These are phyloP conservation scores for Halocafeteria seosinensis DNA, from an alignment of 108 stramenopile genomes.

Conservation along the genomic window DNA sequence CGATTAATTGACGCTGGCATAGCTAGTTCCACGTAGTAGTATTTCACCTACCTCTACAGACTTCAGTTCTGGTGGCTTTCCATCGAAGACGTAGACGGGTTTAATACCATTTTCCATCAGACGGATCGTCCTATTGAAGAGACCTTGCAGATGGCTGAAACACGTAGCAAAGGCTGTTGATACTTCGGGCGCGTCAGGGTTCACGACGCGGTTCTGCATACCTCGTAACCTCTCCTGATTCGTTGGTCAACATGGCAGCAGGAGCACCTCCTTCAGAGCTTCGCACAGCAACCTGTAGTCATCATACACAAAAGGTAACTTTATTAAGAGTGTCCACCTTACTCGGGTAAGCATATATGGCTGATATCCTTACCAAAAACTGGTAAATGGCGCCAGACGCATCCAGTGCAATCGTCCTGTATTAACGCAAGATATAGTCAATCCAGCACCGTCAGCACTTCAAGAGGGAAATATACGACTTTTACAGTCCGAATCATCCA, in stretches of 20 bases:
- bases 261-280: constrained; percentile 8
- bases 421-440: constrained; percentile 60
- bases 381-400: constrained; percentile 97
- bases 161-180: too few species aligned
- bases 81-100: constrained; percentile 92
- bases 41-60: constrained; percentile 50
- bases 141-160: constrained; percentile 93
- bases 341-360: background rate
- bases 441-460: background rate
- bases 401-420: constrained; percentile 89
- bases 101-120: constrained; percentile 72
- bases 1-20: too few species aligned
- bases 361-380: constrained; percentile 40
- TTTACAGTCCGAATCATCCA: background rate
- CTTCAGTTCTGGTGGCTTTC: constrained; percentile 88
- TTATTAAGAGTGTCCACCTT: background rate
- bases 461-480: constrained; percentile 3
- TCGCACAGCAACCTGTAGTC: background rate
- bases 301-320: background rate
- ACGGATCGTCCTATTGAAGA: constrained; percentile 94
- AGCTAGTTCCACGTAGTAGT: too few species aligned
- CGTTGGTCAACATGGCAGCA: constrained; percentile 36
- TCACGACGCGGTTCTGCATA: too few species aligned
- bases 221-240: constrained; percentile 30
- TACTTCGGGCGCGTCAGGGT: too few species aligned